Base-by-base conservation (phyloP, 192 early-diverging fungal genomes). In the Chytriomyces confervae region DNA sequence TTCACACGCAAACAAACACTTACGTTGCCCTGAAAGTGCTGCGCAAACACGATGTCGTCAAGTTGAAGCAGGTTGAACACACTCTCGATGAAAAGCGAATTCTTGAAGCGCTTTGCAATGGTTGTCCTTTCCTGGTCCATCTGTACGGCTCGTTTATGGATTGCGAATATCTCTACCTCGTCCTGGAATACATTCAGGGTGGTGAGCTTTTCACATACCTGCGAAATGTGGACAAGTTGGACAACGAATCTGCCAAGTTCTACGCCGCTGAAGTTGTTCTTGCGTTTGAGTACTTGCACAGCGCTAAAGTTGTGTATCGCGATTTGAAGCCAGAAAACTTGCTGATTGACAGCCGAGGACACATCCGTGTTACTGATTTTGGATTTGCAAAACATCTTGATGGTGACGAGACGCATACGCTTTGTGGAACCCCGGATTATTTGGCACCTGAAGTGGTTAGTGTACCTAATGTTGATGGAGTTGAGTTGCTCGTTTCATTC, bases 141-240 rank as follows among this genome's bases (percentile, higher is more conserved):
- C 88, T 98, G 65, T 95, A 97, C 78, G 96, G 95, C 80, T 92
- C 94, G 8, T 97, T 98, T 88, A 92, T 94, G 80, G 93, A 92
- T 1, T 80, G 86, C 0, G 86, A 90, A 20, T 89, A 94, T 46
- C 87, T 94, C 45, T 94, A 94, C 69, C 79, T 94, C 44, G 91
- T 94, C 1, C 84, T 93, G 78, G 93, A 94, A 66, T 94, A 92
- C 66, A 91, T 94, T 80, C 90, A 90, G 24, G 93, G 93, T 5
- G 93, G 93, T 7, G 93, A 94, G 69, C 81, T 94, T n/a, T 98
- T 98, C 84, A 94, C 95, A 76, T 95, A 97, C 75, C 84, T 98
- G 79, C 95, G 95, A 78, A 87, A 93, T 62, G 95, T 97, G 81
- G 93, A 92, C 44, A 88, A 93, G 49, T 97, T 98, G 68, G 92